These are phyloP conservation scores for Serendipita sp. DNA, from an alignment of 768 basidiomycete species.

Conservation along the genomic window DNA sequence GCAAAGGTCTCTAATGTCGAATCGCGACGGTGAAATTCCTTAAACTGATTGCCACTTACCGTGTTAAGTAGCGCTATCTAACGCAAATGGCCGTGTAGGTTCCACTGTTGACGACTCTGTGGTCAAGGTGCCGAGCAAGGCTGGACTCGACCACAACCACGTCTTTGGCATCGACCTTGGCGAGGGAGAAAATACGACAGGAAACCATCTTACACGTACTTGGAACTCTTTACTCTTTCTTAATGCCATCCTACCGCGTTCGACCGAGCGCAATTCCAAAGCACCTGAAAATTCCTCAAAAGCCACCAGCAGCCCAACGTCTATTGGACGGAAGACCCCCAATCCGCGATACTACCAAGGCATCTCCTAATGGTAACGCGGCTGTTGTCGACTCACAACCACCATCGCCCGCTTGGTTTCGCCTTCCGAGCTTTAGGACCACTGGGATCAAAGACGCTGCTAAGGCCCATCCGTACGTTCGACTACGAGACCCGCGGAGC, in stretches of 20 bases:
- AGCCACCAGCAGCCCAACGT: background rate
- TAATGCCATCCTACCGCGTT: background rate
- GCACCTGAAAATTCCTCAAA: background rate
- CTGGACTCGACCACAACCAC: too few species aligned
- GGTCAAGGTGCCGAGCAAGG: too few species aligned
- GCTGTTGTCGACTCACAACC: background rate
- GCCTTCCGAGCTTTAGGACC: background rate
- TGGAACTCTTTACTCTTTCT: background rate
- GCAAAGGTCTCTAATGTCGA: too few species aligned
- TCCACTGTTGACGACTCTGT: too few species aligned
- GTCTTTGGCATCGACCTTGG: too few species aligned
- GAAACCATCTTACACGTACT: too few species aligned
- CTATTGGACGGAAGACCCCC: background rate
- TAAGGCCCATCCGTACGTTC: constrained; percentile 1
- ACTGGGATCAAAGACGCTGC: background rate
- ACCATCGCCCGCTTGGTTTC: background rate
- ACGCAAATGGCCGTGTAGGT: too few species aligned
- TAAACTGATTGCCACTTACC: too few species aligned
- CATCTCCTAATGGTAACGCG: background rate
- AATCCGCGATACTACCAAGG: background rate
- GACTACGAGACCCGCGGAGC: background rate
- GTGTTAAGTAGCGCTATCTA: too few species aligned
- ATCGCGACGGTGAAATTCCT: too few species aligned
- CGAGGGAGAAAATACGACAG: too few species aligned
- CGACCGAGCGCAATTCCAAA: constrained; percentile 3